Evolutionary conservation across 2,329 filamentous ascomycete genomes (phyloP).

Genomic region (Geoglossum cookeanum): DNA sequence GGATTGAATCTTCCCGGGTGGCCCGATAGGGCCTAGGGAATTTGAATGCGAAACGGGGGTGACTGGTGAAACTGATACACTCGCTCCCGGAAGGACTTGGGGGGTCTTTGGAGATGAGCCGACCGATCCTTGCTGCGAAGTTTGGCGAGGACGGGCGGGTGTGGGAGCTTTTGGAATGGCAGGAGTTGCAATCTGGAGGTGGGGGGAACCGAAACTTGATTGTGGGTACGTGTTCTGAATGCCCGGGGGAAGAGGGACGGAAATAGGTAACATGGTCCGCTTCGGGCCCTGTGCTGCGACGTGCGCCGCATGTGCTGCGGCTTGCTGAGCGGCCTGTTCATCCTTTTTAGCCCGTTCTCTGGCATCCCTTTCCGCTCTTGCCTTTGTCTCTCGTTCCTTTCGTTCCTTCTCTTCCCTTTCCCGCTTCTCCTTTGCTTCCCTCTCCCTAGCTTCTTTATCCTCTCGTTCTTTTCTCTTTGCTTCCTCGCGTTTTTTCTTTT

Average conservation of each 20-base stretch:
- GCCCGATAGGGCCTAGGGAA: conserved; percentile 43
- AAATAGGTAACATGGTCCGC: conserved; percentile 40
- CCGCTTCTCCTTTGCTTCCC: conserved; percentile 52
- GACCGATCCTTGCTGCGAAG: conserved; percentile 60
- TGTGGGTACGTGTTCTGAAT: conserved; percentile 33
- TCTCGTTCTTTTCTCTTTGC: conserved; percentile 62
- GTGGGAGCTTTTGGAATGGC: conserved; percentile 66
- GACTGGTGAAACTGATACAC: conserved; percentile 37
- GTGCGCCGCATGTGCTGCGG: conserved; percentile 6
- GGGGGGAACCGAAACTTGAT: conserved; percentile 50
- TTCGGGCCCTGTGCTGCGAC: conserved; percentile 16
- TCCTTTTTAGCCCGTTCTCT: conserved; percentile 30
- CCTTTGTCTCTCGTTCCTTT: conserved; percentile 40
- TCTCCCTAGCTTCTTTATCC: conserved; percentile 42
- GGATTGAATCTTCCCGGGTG: conserved; percentile 37
- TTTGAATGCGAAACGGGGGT: conserved; percentile 45
- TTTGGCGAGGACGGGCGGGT: conserved; percentile 54
- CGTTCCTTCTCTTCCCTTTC: conserved; percentile 36
- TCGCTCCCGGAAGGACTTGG: conserved; percentile 27
- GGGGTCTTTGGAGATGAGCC: conserved; percentile 51
- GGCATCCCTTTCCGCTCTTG: conserved; percentile 21
- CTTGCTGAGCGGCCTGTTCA: conserved; percentile 14
- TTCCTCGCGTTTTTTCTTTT: conserved; percentile 57
- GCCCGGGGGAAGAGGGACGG: conserved; percentile 33
- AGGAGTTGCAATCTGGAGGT: conserved; percentile 60